These are phyloP conservation scores for Alternaria panax DNA, from an alignment of 2,329 filamentous ascomycete genomes.

Conservation along the genomic window DNA sequence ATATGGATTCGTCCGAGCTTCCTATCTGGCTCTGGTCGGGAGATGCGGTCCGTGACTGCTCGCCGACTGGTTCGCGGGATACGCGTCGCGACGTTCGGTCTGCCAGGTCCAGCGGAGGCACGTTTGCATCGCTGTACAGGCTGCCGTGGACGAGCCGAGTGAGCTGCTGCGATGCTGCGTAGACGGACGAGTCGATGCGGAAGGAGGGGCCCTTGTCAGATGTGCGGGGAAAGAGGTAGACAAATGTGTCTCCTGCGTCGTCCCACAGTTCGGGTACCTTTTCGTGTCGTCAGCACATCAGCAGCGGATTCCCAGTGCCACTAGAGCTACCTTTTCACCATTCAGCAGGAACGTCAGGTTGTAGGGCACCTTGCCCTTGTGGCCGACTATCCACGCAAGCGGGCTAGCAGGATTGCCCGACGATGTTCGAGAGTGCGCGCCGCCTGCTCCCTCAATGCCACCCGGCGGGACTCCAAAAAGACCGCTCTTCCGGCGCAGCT, in stretches of 20 bases:
- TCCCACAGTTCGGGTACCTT: conserved; percentile 70
- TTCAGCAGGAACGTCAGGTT: conserved; percentile 60
- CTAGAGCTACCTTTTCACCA: conserved; percentile 57
- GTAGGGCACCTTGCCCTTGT: conserved; percentile 64
- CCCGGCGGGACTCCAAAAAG: conserved; percentile 38
- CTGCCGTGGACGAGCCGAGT: conserved; percentile 64
- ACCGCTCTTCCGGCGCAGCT: conserved; percentile 46
- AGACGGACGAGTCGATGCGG: conserved; percentile 65
- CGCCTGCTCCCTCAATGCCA: conserved; percentile 18
- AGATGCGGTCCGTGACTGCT: conserved; percentile 45
- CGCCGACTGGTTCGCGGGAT: conserved; percentile 25
- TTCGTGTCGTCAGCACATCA: conserved; percentile 20
- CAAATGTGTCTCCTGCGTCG: conserved; percentile 66
- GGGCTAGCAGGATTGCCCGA: conserved; percentile 31
- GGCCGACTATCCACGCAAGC: conserved; percentile 66
- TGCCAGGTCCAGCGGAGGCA: conserved; percentile 27
- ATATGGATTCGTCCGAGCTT: conserved; percentile 56
- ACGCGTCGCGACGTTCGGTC: conserved; percentile 32
- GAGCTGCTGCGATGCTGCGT: conserved; percentile 64
- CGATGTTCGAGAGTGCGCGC: conserved; percentile 27
- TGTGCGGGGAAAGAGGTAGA: conserved; percentile 68
- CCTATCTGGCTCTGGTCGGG: conserved; percentile 43
- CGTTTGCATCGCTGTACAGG: conserved; percentile 51
- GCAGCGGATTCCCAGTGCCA: conserved; percentile 7
- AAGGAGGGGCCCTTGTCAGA: conserved; percentile 67